Evolutionary conservation across 2,329 filamentous ascomycete species (phyloP).

Genomic region (Dothideomycetes sp.): DNA sequence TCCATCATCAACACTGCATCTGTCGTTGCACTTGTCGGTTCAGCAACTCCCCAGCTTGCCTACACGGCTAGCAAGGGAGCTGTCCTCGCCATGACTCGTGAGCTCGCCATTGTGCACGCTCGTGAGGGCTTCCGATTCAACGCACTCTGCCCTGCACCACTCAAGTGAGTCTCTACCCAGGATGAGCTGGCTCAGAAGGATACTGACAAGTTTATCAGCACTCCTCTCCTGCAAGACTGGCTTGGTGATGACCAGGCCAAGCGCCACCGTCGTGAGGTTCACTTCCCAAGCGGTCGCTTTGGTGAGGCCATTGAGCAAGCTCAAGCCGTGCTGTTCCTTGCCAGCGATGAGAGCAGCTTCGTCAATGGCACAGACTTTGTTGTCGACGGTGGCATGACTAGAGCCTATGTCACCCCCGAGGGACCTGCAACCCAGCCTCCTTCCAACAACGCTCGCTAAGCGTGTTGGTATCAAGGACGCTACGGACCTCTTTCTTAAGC

Average conservation of each 20-base stretch:
- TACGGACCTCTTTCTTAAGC: too few species aligned
- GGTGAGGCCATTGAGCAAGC: conserved; percentile 92
- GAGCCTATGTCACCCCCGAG: conserved; percentile 64
- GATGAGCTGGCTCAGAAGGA: background rate
- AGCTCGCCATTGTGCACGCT: conserved; percentile 85
- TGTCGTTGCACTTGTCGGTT: conserved; percentile 76
- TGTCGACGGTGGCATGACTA: conserved; percentile 92
- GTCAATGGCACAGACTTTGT: conserved; percentile 88
- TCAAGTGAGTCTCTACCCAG: conserved; percentile 58
- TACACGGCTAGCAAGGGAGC: conserved; percentile 94
- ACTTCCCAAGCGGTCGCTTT: conserved; percentile 81
- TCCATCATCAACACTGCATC: conserved; percentile 90
- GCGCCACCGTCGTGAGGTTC: conserved; percentile 70
- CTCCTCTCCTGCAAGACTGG: conserved; percentile 85
- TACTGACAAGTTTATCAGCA: conserved; percentile 38
- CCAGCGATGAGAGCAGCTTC: conserved; percentile 79
- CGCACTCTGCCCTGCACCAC: conserved; percentile 74
- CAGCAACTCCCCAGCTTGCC: conserved; percentile 78
- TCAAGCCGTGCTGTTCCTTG: conserved; percentile 76
- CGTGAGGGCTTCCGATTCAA: conserved; percentile 87
- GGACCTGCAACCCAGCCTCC: conserved; percentile 45
- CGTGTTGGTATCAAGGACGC: background rate
- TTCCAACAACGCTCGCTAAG: conserved; percentile 20
- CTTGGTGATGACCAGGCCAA: conserved; percentile 77
- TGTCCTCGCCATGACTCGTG: conserved; percentile 78